Evolutionary conservation across 768 basidiomycete species (phyloP).

Genomic region (Termitomyces sp.): DNA sequence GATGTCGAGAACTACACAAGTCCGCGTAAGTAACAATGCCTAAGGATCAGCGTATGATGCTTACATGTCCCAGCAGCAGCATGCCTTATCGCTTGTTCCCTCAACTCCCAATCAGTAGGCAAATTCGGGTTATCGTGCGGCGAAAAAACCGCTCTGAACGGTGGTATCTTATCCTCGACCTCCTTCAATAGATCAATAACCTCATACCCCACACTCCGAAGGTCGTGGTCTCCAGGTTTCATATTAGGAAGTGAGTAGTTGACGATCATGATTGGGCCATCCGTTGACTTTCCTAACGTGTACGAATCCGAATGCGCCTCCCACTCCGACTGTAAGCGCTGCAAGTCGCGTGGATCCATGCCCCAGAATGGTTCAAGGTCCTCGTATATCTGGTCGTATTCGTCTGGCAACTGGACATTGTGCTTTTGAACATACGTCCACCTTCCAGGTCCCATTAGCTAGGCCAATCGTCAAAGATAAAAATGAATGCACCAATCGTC

Average conservation of each 20-base stretch:
- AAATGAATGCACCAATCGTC: constrained; percentile 61
- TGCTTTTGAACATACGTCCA: constrained; percentile 53
- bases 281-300: constrained; percentile 32
- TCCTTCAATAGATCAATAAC: constrained; percentile 36
- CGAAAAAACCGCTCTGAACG: constrained; percentile 47
- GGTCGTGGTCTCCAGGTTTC: constrained; percentile 16
- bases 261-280: constrained; percentile 22
- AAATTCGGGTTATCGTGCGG: constrained; percentile 45
- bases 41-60: constrained; percentile 6
- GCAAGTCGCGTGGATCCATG: constrained; percentile 38
- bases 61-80: constrained; percentile 32
- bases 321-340: constrained; percentile 28
- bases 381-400: constrained; percentile 67
- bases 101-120: constrained; percentile 30
- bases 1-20: constrained; percentile 21
- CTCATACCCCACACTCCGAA: constrained; percentile 24
- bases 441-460: constrained; percentile 18
- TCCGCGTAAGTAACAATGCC: neutral
- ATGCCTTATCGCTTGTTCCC: constrained; percentile 28
- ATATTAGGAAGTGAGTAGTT: constrained; percentile 19
- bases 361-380: constrained; percentile 84
- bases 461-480: neutral
- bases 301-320: constrained; percentile 34
- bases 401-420: constrained; percentile 72
- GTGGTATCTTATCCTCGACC: constrained; percentile 35